phyloP scores from a whole-genome alignment of 78 protist genomes.

The Dictyostelium citrinum region DNA sequence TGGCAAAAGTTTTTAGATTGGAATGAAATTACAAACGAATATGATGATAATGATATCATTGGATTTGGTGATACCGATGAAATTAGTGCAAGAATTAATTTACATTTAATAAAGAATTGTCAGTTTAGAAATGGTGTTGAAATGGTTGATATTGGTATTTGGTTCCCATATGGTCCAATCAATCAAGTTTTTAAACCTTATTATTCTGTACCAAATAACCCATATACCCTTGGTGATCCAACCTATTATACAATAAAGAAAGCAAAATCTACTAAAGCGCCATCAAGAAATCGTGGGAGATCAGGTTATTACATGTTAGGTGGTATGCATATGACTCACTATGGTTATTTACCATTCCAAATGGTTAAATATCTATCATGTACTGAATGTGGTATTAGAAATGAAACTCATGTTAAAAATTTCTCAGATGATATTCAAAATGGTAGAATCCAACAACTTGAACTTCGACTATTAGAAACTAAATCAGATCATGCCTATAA shows the following conservation, averaged over 20 bases:
- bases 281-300: not conserved
- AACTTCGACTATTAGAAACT: not conserved
- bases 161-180: constrained; percentile 2
- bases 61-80: not conserved
- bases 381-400: not conserved
- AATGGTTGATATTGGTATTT: not conserved
- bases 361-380: not conserved
- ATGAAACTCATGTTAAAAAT: not conserved
- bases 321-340: not conserved
- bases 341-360: constrained; percentile 9
- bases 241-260: not conserved
- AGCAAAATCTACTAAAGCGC: not conserved
- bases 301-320: not conserved
- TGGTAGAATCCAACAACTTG: not conserved
- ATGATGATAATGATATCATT: not conserved
- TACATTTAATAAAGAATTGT: not conserved
- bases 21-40: not conserved
- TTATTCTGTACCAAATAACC: not conserved
- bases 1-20: constrained; percentile 21
- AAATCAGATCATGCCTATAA: not conserved
- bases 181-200: not conserved
- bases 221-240: constrained; percentile 2
- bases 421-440: not conserved
- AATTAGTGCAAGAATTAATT: not conserved
- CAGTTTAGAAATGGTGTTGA: not conserved